These are phyloP conservation scores for Plasmodium blacklocki DNA, from an alignment of 169 alveolate species.

Conservation along the genomic window DNA sequence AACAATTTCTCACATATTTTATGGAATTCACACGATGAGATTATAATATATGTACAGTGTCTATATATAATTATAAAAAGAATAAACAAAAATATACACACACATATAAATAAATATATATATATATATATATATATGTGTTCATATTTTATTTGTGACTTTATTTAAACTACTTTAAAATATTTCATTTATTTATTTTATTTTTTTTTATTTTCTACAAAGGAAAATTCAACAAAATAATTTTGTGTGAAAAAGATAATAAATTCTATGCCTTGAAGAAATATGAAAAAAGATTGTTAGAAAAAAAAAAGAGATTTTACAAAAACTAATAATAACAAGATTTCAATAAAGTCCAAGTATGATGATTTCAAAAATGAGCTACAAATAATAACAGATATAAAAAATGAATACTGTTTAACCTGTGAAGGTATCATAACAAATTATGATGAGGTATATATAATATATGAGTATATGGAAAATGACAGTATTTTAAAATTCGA, in stretches of 20 bases:
- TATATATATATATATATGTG: no score
- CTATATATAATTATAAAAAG: no score
- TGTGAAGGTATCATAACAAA: constrained; percentile 48
- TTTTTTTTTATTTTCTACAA: not conserved
- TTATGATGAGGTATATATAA: constrained; percentile 40
- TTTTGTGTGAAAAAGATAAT: constrained; percentile 40
- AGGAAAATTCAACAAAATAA: constrained; percentile 36
- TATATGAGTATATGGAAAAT: constrained; percentile 61
- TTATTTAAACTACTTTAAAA: not conserved
- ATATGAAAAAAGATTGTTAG: constrained; percentile 23
- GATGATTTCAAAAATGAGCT: constrained; percentile 60
- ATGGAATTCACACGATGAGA: no score
- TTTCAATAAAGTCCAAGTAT: constrained; percentile 28
- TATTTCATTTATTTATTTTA: not conserved
- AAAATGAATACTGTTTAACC: constrained; percentile 55
- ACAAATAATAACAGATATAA: constrained; percentile 52
- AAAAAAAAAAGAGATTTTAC: constrained; percentile 52
- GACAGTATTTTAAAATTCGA: constrained; percentile 42
- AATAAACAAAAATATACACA: no score
- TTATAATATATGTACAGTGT: no score
- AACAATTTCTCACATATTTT: no score
- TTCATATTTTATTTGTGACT: no score
- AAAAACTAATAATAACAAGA: constrained; percentile 1
- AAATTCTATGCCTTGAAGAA: constrained; percentile 47
- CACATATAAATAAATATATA: no score